Conservation (phyloP, 2,329 filamentous ascomycete species). For the Bipolaris cookei region DNA sequence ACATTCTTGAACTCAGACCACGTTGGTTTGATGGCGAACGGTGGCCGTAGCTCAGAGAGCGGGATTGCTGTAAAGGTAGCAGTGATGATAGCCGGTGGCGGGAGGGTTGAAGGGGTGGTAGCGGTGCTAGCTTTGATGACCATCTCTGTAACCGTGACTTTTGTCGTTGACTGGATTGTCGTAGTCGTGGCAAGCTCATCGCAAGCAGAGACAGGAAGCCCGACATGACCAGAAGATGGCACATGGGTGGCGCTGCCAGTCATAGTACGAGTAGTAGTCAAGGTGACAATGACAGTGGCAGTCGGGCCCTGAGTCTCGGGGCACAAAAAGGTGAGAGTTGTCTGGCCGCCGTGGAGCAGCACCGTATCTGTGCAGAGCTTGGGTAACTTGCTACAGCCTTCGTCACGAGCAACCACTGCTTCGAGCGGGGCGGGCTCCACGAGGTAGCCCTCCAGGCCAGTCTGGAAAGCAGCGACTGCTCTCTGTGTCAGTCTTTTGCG, state of each 20-base stretch:
- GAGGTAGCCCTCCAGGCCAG: slow-evolving; percentile 9
- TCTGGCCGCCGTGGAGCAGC: slow-evolving; percentile 24
- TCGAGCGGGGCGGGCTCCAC: slow-evolving; percentile 6
- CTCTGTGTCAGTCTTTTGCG: background rate
- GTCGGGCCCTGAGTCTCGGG: slow-evolving; percentile 16
- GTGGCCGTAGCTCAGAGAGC: background rate
- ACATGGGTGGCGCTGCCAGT: background rate
- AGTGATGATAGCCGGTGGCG: background rate
- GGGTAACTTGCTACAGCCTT: slow-evolving; percentile 21
- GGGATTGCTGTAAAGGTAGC: slow-evolving; percentile 5
- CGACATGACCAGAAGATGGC: background rate
- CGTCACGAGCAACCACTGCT: slow-evolving; percentile 15
- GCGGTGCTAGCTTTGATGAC: background rate
- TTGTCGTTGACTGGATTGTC: slow-evolving; percentile 24
- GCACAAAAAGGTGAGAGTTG: slow-evolving; percentile 33
- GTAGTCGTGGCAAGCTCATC: slow-evolving; percentile 22
- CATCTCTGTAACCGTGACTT: slow-evolving; percentile 1
- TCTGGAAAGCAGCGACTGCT: slow-evolving; percentile 21
- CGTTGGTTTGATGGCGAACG: background rate
- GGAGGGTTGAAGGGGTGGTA: background rate
- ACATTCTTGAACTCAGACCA: background rate
- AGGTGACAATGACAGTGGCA: slow-evolving; percentile 26
- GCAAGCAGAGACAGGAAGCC: background rate
- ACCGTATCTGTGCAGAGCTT: slow-evolving; percentile 31
- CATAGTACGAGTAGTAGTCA: slow-evolving; percentile 23